Base-by-base conservation (phyloP, 1,139 yeast genomes). In the Magnusiomyces paraingens region DNA sequence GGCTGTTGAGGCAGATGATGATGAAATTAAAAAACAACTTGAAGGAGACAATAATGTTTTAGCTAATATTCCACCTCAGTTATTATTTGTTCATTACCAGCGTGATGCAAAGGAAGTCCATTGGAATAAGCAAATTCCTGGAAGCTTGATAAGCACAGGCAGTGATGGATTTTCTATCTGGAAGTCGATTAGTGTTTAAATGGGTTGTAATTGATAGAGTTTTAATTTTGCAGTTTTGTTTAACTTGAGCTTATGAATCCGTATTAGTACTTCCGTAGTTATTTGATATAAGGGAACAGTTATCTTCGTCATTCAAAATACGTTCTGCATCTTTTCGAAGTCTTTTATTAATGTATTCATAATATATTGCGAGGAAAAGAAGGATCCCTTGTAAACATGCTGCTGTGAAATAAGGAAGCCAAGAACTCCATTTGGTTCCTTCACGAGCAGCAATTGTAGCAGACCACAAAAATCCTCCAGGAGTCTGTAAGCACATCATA, bases 111-210 rank as follows among this genome's bases (percentile, higher is more conserved):
- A 93, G 75, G 99, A 93, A 69, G 96, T 91, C 46, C 88, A 95
- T 72, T 93, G 99, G 98, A 97, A 93, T 71, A 82, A 76, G 66
- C 99, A 94, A 73, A 88, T 94, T 59, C 99, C 99, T 3, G 99
- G 99, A 49, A 85, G 95, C 64, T 77, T 94, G 68, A 89, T 90
- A 15, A 84, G 95, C 62, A 93, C 99, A 2, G 98, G 99, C 61
- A 86, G 94, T 46, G 98, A 91, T 64, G 99, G 99, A 47, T 77
- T 93, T 69, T 87, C 89, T 66, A 76, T 93, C 52, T 93, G 98
- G 97, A 93, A 93, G 75, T 91, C 98, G 35, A 91, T 93, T 66
- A 87, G 96, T 69, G 96, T 93, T 51, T 90, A 73, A 26, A 8
- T 8, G 32, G 32, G 8, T 26, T 8, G 8, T 39, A 41, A 21